Conservation (phyloP, 768 basidiomycete genomes). For the Hericium rajendrae region DNA sequence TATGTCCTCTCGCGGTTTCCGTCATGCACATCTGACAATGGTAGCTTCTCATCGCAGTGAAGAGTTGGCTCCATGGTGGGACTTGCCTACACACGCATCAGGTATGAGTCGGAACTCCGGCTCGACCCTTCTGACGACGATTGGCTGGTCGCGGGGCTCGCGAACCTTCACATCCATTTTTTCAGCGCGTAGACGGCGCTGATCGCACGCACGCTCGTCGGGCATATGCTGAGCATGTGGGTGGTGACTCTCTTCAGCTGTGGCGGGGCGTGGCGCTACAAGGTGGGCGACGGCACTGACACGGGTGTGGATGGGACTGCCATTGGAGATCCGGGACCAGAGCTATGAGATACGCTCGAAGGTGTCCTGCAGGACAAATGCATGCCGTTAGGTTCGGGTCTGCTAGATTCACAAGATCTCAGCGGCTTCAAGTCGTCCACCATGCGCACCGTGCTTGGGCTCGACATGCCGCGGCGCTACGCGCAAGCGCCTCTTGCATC, state of each 20-base stretch:
- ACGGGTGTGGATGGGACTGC: not conserved
- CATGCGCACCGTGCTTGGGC: slow-evolving; percentile 43
- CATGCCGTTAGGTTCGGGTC: slow-evolving; percentile 5
- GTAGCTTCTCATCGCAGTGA: not conserved
- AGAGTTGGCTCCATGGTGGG: slow-evolving; percentile 17
- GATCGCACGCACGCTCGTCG: slow-evolving; percentile 65
- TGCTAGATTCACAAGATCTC: slow-evolving; percentile 3
- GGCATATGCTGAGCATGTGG: slow-evolving; percentile 91
- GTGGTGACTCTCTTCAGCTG: slow-evolving; percentile 73
- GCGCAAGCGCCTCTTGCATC: not conserved
- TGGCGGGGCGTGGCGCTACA: slow-evolving; percentile 22
- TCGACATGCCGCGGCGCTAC: slow-evolving; percentile 21
- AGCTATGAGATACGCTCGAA: slow-evolving; percentile 5
- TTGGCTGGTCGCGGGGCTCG: slow-evolving; percentile 84
- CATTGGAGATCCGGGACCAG: not conserved
- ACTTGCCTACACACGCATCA: slow-evolving; percentile 10
- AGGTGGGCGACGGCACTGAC: not conserved
- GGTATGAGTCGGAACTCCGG: slow-evolving; percentile 25
- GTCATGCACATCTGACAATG: no score
- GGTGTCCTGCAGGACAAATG: slow-evolving; percentile 8
- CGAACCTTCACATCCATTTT: slow-evolving; percentile 75
- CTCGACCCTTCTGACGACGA: slow-evolving; percentile 57
- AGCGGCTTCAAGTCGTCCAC: slow-evolving; percentile 26
- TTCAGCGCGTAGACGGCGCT: slow-evolving; percentile 76
- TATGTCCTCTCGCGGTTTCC: no score